phyloP scores from a whole-genome alignment of 352 stramenopile species.

The Phytophthora crassamura region DNA sequence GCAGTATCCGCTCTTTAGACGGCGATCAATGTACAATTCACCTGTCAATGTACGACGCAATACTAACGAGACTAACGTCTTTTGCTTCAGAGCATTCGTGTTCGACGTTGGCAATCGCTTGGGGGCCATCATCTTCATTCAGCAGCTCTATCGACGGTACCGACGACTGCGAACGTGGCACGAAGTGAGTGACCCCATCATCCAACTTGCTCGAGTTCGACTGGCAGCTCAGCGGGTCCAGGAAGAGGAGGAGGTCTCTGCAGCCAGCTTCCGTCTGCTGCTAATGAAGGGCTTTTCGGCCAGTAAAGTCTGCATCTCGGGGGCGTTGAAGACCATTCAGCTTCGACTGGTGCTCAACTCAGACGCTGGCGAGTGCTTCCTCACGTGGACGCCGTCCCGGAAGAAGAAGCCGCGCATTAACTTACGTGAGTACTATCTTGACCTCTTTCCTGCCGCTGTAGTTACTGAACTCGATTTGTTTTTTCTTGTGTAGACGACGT shows the following conservation, averaged over 20 bases:
- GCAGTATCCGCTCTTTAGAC: constrained; percentile 41
- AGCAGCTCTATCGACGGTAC: constrained; percentile 55
- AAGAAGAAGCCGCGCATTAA: constrained; percentile 71
- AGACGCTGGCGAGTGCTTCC: constrained; percentile 59
- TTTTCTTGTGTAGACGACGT: constrained; percentile 55
- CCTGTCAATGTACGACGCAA: not conserved
- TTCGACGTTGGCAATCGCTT: constrained; percentile 26
- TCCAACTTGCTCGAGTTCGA: constrained; percentile 48
- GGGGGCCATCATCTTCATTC: constrained; percentile 30
- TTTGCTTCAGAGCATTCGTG: constrained; percentile 19
- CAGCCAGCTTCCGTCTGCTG: constrained; percentile 60
- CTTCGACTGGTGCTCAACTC: constrained; percentile 57
- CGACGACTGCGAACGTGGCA: constrained; percentile 51
- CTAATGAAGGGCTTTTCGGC: constrained; percentile 62
- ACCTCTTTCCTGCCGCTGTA: not conserved
- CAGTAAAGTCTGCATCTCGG: constrained; percentile 76
- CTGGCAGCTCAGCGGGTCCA: constrained; percentile 28
- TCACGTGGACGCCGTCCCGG: constrained; percentile 77
- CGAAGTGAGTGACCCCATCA: constrained; percentile 41
- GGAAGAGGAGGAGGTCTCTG: constrained; percentile 53
- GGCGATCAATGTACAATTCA: constrained; percentile 34
- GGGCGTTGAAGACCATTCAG: constrained; percentile 69
- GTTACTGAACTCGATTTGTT: constrained; percentile 11
- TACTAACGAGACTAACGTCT: not conserved
- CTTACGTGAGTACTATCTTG: constrained; percentile 48